Conservation (phyloP, 2,329 filamentous ascomycete species). For the Trichophyton verrucosum region DNA sequence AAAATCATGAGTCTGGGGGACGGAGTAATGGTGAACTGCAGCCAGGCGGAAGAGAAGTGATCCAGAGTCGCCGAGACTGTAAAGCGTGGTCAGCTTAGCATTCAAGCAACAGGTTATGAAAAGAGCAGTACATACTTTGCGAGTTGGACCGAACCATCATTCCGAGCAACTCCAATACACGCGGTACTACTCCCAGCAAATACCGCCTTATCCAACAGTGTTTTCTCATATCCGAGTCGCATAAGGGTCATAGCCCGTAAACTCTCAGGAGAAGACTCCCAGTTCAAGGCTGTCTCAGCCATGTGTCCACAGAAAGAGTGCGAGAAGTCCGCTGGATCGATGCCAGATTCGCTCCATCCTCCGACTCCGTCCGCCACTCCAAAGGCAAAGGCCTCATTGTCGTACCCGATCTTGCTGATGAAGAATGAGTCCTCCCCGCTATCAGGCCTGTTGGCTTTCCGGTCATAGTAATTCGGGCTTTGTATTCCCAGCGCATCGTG, state of each 20-base stretch:
- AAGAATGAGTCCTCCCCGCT: constrained; percentile 97
- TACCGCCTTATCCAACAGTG: constrained; percentile 61
- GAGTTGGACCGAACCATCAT: constrained; percentile 65
- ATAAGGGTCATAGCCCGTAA: constrained; percentile 57
- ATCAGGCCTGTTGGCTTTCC: constrained; percentile 53
- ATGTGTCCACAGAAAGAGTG: constrained; percentile 90
- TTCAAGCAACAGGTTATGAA: not conserved
- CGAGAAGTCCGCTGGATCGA: constrained; percentile 91
- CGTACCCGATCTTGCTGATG: constrained; percentile 62
- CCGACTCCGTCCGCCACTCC: constrained; percentile 91
- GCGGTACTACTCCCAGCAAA: constrained; percentile 82
- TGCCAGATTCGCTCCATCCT: constrained; percentile 82
- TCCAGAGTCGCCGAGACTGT: constrained; percentile 74
- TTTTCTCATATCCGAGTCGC: constrained; percentile 70
- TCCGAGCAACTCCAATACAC: constrained; percentile 65
- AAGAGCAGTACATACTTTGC: constrained; percentile 51
- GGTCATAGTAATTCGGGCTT: constrained; percentile 38
- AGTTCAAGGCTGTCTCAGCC: constrained; percentile 59
- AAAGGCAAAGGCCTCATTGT: constrained; percentile 50
- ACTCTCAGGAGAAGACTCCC: constrained; percentile 30
- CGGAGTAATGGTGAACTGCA: constrained; percentile 69
- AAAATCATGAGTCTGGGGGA: constrained; percentile 88
- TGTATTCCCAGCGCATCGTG: constrained; percentile 28
- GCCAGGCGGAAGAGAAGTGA: constrained; percentile 79
- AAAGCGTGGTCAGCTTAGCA: constrained; percentile 1